These are phyloP conservation scores for Lantana camara DNA, from an alignment of 257 asterid genomes.

Conservation along the genomic window DNA sequence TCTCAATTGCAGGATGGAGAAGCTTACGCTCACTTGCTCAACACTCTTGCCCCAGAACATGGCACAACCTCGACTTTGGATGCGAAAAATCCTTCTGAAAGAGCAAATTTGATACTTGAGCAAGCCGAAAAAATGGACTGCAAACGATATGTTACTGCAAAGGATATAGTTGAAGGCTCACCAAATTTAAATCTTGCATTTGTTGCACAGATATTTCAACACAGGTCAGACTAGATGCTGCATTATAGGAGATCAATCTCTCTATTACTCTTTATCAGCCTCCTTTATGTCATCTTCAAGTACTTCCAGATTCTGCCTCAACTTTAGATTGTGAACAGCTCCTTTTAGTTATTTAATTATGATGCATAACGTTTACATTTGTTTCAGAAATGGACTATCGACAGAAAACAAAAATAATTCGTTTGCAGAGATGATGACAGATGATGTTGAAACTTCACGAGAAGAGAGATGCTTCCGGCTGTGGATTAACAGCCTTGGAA, in stretches of 20 bases:
- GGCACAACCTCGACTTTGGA: constrained; percentile 65
- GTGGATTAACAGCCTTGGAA: constrained; percentile 96
- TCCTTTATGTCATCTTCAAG: neutral
- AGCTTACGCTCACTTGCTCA: constrained; percentile 91
- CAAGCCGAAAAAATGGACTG: constrained; percentile 95
- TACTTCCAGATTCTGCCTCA: neutral
- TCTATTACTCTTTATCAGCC: too few relatives aligned
- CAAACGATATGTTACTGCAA: constrained; percentile 78
- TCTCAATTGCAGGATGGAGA: constrained; percentile 73
- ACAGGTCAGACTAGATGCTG: constrained; percentile 50
- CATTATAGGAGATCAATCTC: neutral
- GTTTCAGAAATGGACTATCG: constrained; percentile 78
- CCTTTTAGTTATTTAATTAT: neutral
- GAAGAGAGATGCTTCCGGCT: constrained; percentile 96
- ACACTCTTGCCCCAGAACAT: constrained; percentile 90
- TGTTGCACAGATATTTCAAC: constrained; percentile 94
- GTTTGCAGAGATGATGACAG: constrained; percentile 87
- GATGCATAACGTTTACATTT: neutral
- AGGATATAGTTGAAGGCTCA: constrained; percentile 91
- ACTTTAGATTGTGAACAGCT: neutral
- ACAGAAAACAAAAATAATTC: constrained; percentile 56
- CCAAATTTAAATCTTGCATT: constrained; percentile 91
- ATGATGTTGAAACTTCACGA: constrained; percentile 89
- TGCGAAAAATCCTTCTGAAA: constrained; percentile 76
- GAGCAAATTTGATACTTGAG: constrained; percentile 83